phyloP scores from a whole-genome alignment of 352 stramenopile genomes.

The Salisapilia sapeloensis region DNA sequence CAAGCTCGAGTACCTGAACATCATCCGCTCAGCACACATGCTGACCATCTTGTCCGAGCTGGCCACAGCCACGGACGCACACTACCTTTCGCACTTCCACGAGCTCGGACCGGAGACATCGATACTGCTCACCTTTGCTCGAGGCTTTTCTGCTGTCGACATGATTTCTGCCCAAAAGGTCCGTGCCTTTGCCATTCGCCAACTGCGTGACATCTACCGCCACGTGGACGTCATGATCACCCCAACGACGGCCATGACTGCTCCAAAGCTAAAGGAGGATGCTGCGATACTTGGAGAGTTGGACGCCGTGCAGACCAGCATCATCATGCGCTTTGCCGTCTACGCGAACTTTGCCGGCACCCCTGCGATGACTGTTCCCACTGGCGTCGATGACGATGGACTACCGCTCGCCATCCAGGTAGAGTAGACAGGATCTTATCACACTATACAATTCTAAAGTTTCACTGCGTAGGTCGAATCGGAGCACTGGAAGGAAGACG shows the following conservation, averaged over 20 bases:
- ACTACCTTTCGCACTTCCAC: constrained; percentile 33
- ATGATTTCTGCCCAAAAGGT: constrained; percentile 75
- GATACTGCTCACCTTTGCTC: constrained; percentile 50
- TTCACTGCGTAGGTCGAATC: too few species aligned
- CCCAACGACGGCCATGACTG: constrained; percentile 60
- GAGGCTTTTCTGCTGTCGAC: constrained; percentile 52
- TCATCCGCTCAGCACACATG: constrained; percentile 65
- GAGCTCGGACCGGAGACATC: constrained; percentile 56
- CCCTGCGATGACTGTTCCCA: constrained; percentile 51
- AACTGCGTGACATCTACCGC: constrained; percentile 61
- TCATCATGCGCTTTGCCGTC: constrained; percentile 70
- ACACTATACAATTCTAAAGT: too few species aligned
- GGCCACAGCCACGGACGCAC: constrained; percentile 42
- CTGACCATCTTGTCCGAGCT: constrained; percentile 77
- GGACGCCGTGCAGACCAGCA: constrained; percentile 27
- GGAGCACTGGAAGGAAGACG: constrained; percentile 57
- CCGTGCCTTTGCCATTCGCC: constrained; percentile 57
- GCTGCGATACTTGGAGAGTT: constrained; percentile 26
- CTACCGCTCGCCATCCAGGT: constrained; percentile 72
- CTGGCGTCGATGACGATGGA: constrained; percentile 38
- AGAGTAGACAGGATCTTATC: too few species aligned
- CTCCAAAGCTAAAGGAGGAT: constrained; percentile 40
- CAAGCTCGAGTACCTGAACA: constrained; percentile 49
- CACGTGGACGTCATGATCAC: constrained; percentile 82
- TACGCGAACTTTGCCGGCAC: constrained; percentile 82